Base-by-base conservation (phyloP, 371 early-diverging fungal species). In the Syncephalastrum sp. region DNA sequence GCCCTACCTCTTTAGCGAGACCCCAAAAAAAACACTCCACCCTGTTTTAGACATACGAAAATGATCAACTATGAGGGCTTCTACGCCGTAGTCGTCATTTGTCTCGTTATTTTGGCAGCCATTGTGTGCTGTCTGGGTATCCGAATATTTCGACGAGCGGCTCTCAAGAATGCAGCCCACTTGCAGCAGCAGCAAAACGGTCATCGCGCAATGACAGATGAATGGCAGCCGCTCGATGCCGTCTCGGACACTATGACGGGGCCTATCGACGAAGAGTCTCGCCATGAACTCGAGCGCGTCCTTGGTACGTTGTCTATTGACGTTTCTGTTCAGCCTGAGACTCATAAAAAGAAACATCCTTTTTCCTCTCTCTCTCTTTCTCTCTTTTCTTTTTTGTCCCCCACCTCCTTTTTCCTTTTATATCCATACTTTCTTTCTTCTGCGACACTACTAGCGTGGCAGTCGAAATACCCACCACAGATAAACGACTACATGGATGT, bases 401-500 rank as follows among this genome's bases (percentile, higher is more conserved):
- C 3, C 29, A 24, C 16, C 27, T 24, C 24, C 29, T 29, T 33
- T 33, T 10, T 33, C 38, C 14, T 44, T 33, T 45, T 17, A 43
- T 52, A 50, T 29, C 19, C 23, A 41, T 17, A 14, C 25, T 62
- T 16, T 5, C 29, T 29, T 29, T 7, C 7, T 29, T 7, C 29
- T 29, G 0, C 3, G 3, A 4, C 7, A 3, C 38, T 33, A 8
- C 12, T 57, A 74, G 74, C 56, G 21, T 74, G 74, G 74, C 74
- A 74, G 50, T 41, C 52, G 10, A 67, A 65, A 56, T 57, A 67
- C 41, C 74, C 74, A 24, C 71, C 74, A 7, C 59, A 65, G 41
- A 60, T 66, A 7, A 56, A 42, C 10, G 47, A 56, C n/a, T 68
- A 58, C 50, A 59, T 68, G n/a, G 69, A 72, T 41, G 67, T 62